These are phyloP conservation scores for Didymella glomerata DNA, from an alignment of 2,329 filamentous ascomycete genomes.

Conservation along the genomic window DNA sequence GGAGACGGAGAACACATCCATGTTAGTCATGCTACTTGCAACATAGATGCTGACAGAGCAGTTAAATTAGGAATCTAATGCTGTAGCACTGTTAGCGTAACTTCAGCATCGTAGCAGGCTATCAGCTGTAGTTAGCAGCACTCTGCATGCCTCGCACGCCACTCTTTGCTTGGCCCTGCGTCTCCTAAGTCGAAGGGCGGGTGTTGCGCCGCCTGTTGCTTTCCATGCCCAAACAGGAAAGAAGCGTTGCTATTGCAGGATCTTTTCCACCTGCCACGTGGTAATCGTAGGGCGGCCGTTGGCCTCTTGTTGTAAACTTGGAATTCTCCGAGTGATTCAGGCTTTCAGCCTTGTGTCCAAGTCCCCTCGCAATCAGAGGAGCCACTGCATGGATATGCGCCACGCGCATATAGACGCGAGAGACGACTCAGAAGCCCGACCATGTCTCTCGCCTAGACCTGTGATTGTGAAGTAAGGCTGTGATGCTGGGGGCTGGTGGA, in stretches of 20 bases:
- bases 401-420: not conserved
- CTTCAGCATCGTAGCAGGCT: not conserved
- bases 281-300: not conserved
- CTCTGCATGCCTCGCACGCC: no score
- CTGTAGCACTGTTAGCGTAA: not conserved
- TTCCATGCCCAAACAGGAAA: not conserved
- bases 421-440: not conserved
- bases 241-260: not conserved
- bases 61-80: not conserved
- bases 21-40: not conserved
- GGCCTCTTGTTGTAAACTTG: not conserved
- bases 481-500: not conserved
- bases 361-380: not conserved
- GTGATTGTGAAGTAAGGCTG: not conserved
- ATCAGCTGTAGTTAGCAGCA: not conserved
- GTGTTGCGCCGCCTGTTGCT: not conserved
- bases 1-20: no score
- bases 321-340: not conserved
- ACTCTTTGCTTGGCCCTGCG: no score
- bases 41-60: not conserved
- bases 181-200: no score
- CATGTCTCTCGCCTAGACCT: not conserved
- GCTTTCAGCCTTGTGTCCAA: not conserved
- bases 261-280: not conserved
- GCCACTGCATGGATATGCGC: not conserved